Evolutionary conservation across 1,284 basidiomycete genomes (phyloP).

Genomic region (Melampsora abietis-canadensis): DNA sequence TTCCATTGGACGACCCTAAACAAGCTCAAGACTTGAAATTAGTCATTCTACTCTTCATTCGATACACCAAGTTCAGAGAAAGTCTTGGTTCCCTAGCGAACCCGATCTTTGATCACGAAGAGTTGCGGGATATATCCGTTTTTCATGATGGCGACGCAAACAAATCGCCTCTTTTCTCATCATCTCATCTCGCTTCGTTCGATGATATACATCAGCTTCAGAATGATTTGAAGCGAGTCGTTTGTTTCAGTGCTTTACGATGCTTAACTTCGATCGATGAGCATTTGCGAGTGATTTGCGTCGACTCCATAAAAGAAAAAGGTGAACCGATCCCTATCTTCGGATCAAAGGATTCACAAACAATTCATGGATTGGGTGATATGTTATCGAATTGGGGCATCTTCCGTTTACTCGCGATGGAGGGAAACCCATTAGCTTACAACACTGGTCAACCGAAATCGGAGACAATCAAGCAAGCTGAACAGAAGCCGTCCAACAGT

Average conservation of each 20-base stretch:
- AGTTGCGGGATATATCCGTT: neutral
- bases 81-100: neutral
- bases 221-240: neutral
- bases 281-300: neutral
- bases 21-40: neutral
- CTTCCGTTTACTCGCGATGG: neutral
- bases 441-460: neutral
- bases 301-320: neutral
- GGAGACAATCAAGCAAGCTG: neutral
- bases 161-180: neutral
- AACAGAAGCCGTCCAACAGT: neutral
- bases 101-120: neutral
- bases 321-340: neutral
- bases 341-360: neutral
- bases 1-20: neutral
- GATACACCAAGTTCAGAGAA: neutral
- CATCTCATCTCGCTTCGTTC: neutral
- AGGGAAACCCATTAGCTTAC: neutral
- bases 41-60: neutral
- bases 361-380: slow-evolving; percentile 9
- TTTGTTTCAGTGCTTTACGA: neutral
- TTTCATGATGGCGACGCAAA: neutral
- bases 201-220: neutral
- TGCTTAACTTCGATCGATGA: neutral
- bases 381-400: slow-evolving; percentile 6